A percentile compares a stretch with the other conserved stretches of the same genome.
phyloP scores from a whole-genome alignment of 768 basidiomycete species.

The Auriscalpium microsporum region DNA sequence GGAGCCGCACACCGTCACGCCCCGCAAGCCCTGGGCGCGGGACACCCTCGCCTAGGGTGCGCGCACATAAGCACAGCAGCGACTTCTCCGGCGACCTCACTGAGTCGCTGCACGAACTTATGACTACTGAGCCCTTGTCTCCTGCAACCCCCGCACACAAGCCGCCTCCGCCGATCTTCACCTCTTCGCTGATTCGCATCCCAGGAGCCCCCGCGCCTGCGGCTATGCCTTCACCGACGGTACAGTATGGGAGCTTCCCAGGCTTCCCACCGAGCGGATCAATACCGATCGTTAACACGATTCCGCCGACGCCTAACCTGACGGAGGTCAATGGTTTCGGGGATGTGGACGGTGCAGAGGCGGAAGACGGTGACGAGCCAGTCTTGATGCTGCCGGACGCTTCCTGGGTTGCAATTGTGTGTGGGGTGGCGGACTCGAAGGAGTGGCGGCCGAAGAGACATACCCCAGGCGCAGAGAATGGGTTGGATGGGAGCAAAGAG shows the following conservation, averaged over 20 bases:
- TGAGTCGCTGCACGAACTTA: neutral
- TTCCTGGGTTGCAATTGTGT: constrained; percentile 74
- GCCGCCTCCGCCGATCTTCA: constrained; percentile 25
- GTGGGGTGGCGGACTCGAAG: constrained; percentile 58
- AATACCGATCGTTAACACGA: constrained; percentile 21
- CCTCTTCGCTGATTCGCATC: constrained; percentile 43
- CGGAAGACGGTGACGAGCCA: neutral
- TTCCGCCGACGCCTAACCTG: constrained; percentile 26
- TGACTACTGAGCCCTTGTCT: neutral
- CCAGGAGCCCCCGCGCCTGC: constrained; percentile 25
- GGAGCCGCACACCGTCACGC: constrained; percentile 1
- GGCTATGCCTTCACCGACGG: constrained; percentile 6
- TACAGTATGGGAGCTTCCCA: constrained; percentile 6
- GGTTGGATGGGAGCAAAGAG: too few relatives aligned
- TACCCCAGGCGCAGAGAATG: constrained; percentile 19
- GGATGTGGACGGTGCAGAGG: constrained; percentile 7
- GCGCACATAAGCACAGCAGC: neutral
- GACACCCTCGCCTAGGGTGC: neutral
- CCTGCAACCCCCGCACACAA: neutral
- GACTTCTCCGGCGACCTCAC: constrained; percentile 2
- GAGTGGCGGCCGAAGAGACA: constrained; percentile 30
- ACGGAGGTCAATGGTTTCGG: constrained; percentile 13
- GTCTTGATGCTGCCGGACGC: constrained; percentile 49
- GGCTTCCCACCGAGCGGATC: constrained; percentile 19
- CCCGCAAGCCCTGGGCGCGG: constrained; percentile 14